Base-by-base conservation (phyloP, 2,329 filamentous ascomycete genomes). In the Apiospora malaysiana region DNA sequence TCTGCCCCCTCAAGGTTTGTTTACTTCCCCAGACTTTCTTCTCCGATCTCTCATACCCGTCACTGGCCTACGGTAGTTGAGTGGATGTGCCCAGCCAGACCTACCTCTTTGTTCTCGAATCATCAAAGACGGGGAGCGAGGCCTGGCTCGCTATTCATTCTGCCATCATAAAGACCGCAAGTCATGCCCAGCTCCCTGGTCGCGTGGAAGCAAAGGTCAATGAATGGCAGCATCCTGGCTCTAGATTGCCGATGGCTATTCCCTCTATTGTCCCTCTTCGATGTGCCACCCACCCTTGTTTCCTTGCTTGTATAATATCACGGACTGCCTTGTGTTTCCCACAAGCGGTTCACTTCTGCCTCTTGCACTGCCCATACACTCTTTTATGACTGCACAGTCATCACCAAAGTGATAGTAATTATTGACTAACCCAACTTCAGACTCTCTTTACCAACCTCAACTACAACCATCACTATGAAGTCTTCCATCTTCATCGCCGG, bases 391-490 rank as follows among this genome's bases (percentile, higher is more conserved):
- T 32, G 4, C 51, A 21, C 45, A 37, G 46, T 21, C 67, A 32
- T 18, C 23, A 49, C 43, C 25, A 16, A 14, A 5, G 66, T 37
- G 66, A 68, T n/a, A 40, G 56, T 40, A n/a, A n/a, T 32, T 37
- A 45, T n/a, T 68, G 6, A 45, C 32, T 8, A 21, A 46, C 14
- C 67, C 46, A 37, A 56, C 46, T 49, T 49, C 23, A 68, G 46
- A 51, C 67, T 56, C 46, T 49, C 45, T 23, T 56, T 68, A 23
- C 45, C 14, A 40, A 21, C 21, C 16, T 71, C 59, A 67, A 40
- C 25, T 27, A 71, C 49, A 78, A 83, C 80, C 71, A 84, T 84
- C 78, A 83, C 79, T 70, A 84, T 84, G 83, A 82, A 79, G 79
- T 81, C 78, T 69, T 82, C 82, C 45, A 77, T 78, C 69, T 69